Evolutionary conservation across 345 rosid genomes (phyloP), one percentile per base, ranked within the genome.

Genomic region (Clarkia xantiana): DNA sequence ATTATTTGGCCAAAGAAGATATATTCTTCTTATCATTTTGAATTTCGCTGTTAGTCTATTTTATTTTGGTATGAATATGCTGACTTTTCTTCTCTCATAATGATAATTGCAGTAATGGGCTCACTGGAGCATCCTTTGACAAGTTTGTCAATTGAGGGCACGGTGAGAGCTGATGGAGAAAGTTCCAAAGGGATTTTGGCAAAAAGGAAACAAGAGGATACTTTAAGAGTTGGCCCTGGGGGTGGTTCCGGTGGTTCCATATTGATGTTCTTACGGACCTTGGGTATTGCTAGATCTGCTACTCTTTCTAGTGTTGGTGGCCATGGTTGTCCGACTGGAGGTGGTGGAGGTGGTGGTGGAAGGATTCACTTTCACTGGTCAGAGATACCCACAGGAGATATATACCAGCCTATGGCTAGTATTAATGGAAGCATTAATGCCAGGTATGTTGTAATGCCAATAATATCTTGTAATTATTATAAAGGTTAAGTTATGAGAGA

Each of bases 291-390:
- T 14, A 73, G 73, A 62, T 61, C 72, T 64, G 85, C 96, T 56
- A 16, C 68, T 63, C 86, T 93, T 72, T 93, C 99, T 44, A 84
- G 78, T 69, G 75, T 59, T 57, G 99, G 99, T 58, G 99, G 99
- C 18, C 62, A 74, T 60, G 96, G 95, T 45, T 76, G 88, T 63
- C 78, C 74, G n/a, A 45, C 64, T 23, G 88, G 96, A 41, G 68
- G 80, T 48, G 99, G 95, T 47, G 99, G 98, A 15, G 98, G 96
- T 9, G 95, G 99, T 40, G 99, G 99, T 52, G 99, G 99, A 60
- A 84, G 99, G 76, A 77, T 93, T 80, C 99, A 87, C 69, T 82
- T 93, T 71, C 99, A 87, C 60, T 93, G 99, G 99, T 76, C 94
- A 9, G 79, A 93, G 64, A 82, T 93, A 72, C 94, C 94, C 45